These are phyloP conservation scores for Metschnikowia proteae DNA, from an alignment of 805 yeast genomes.

Conservation along the genomic window DNA sequence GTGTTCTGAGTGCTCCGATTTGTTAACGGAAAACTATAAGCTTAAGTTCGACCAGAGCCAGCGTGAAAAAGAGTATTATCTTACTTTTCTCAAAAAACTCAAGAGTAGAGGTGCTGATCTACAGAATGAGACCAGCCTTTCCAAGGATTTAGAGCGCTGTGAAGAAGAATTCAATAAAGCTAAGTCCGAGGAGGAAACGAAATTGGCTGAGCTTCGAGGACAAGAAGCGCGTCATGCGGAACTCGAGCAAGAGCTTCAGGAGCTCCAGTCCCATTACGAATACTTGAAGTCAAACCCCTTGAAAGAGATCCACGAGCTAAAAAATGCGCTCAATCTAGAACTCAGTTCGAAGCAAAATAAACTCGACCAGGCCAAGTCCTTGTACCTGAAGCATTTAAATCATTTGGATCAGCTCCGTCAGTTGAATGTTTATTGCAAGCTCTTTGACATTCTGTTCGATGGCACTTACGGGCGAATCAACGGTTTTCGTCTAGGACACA, in stretches of 20 bases:
- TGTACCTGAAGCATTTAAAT: conserved; percentile 57
- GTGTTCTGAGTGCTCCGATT: conserved; percentile 78
- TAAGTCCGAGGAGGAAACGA: conserved; percentile 37
- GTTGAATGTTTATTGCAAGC: conserved; percentile 77
- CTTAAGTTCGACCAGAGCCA: conserved; percentile 67
- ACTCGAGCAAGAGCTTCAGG: conserved; percentile 47
- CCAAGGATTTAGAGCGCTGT: not conserved
- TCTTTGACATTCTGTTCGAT: conserved; percentile 79
- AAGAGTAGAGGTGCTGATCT: conserved; percentile 36
- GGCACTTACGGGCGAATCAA: conserved; percentile 74
- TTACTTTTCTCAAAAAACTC: conserved; percentile 66
- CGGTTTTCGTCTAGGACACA: conserved; percentile 73
- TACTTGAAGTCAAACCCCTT: conserved; percentile 42
- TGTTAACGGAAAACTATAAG: conserved; percentile 61
- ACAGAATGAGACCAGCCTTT: conserved; percentile 7
- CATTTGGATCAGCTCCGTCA: conserved; percentile 69
- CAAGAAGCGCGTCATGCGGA: conserved; percentile 42
- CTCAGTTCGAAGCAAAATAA: conserved; percentile 49
- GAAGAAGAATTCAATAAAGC: conserved; percentile 9
- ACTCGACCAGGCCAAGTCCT: conserved; percentile 58
- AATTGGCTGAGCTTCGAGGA: conserved; percentile 28
- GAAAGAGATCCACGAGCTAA: conserved; percentile 40
- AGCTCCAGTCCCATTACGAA: conserved; percentile 38
- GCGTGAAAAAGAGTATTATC: conserved; percentile 74
- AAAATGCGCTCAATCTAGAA: conserved; percentile 56